Evolutionary conservation across 2,329 filamentous ascomycete species (phyloP), one percentile per base, ranked within the genome.

Genomic region (Ramichloridium luteum): DNA sequence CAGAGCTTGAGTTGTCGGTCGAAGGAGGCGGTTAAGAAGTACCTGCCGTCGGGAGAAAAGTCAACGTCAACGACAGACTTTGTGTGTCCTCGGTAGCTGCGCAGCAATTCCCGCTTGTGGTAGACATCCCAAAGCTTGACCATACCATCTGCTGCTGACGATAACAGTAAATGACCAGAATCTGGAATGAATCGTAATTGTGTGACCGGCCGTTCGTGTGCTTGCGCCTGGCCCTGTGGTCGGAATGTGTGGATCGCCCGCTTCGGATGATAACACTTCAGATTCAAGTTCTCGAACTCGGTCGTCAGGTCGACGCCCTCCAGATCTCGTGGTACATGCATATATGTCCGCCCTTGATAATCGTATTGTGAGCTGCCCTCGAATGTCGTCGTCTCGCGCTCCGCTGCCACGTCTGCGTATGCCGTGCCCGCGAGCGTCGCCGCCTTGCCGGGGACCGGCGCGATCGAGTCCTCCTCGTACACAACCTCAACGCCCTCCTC

Each of bases 111-210:
- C 38, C 78, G 77, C 39, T 83, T 68, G 59, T 96, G 88, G 54
- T 94, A 94, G 6, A 84, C 77, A 56, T 98, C 88, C 75, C 84
- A 96, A 29, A 98, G 75, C 58, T 92, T 93, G 55, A 96, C 74
- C 37, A 84, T 93, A 13, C 74, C 74, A 55, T 98, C 90, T 10
- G 90, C 86, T 40, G 81, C 79, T n/a, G 82, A 80, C 18, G 84
- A 92, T 23, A 98, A 67, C 14, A 98, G 64, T 30, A 98, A 64
- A 56, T 98, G 90, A 1, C 88, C 88, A 5, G 83, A 86, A 29
- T 62, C 59, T 9, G 90, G 90, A 57, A 98, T 85, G 65, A 98
- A 93, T 16, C 80, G 83, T 36, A 96, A 61, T 14, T 82, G 81
- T 4, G 84, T 93, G 50, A 98, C 80, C 4, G 86, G 76, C 54